Conservation (phyloP, 2,329 filamentous ascomycete genomes). For the Phialophora expanda region DNA sequence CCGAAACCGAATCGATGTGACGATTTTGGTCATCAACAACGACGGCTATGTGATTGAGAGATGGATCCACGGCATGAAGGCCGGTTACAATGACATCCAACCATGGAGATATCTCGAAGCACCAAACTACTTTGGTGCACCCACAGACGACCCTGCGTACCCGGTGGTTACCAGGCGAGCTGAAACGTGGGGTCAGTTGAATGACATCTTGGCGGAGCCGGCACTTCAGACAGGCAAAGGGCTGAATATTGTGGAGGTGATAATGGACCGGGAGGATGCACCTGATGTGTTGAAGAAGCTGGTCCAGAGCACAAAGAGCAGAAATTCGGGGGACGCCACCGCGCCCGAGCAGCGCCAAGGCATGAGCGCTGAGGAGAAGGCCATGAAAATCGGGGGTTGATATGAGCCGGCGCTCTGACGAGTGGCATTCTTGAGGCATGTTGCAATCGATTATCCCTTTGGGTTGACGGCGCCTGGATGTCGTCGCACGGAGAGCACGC, state of each 20-base stretch:
- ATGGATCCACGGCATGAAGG: slow-evolving; percentile 60
- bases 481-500: background rate
- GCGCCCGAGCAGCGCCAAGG: slow-evolving; percentile 12
- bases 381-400: slow-evolving; percentile 33
- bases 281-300: slow-evolving; percentile 44
- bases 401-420: background rate
- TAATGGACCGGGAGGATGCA: slow-evolving; percentile 49
- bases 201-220: slow-evolving; percentile 37
- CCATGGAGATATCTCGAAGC: slow-evolving; percentile 59
- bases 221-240: slow-evolving; percentile 48
- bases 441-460: background rate
- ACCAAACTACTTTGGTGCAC: slow-evolving; percentile 42
- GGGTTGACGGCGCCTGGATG: background rate
- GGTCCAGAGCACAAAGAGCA: slow-evolving; percentile 35
- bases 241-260: slow-evolving; percentile 51
- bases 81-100: slow-evolving; percentile 62
- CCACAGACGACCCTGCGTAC: slow-evolving; percentile 35
- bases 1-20: slow-evolving; percentile 56
- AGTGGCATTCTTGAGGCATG: background rate
- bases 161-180: slow-evolving; percentile 36
- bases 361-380: slow-evolving; percentile 29
- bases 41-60: slow-evolving; percentile 66
- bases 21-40: slow-evolving; percentile 63
- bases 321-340: slow-evolving; percentile 36
- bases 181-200: slow-evolving; percentile 37